Evolutionary conservation across 2,329 filamentous ascomycete species (phyloP).

Genomic region (Arachnomyces sp.): DNA sequence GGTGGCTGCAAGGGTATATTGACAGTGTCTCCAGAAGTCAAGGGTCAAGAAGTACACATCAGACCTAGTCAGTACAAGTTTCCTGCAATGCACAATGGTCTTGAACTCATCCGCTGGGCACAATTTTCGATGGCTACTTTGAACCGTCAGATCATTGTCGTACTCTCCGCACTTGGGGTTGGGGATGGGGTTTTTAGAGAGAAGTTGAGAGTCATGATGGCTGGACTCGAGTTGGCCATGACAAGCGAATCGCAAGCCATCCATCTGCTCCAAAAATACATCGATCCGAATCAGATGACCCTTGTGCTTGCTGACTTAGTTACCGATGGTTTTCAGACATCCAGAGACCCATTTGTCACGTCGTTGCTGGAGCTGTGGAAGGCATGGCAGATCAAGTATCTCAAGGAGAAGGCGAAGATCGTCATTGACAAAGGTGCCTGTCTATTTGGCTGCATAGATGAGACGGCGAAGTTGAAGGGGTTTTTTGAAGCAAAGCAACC

Average conservation of each 20-base stretch:
- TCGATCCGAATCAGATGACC: constrained; percentile 80
- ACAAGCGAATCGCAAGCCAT: constrained; percentile 55
- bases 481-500: constrained; percentile 49
- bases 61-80: constrained; percentile 88
- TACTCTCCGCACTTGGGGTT: constrained; percentile 73
- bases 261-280: constrained; percentile 59
- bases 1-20: constrained; percentile 89
- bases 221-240: constrained; percentile 62
- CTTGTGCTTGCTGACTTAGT: constrained; percentile 68
- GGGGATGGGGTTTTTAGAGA: constrained; percentile 55
- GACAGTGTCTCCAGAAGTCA: constrained; percentile 61
- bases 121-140: constrained; percentile 67
- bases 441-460: constrained; percentile 80
- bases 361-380: constrained; percentile 78
- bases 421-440: constrained; percentile 75
- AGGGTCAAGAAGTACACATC: constrained; percentile 62
- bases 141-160: constrained; percentile 81
- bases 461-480: constrained; percentile 66
- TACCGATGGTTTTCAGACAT: constrained; percentile 65
- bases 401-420: constrained; percentile 90
- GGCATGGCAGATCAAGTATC: constrained; percentile 76
- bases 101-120: constrained; percentile 82
- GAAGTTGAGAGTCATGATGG: constrained; percentile 61
- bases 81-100: constrained; percentile 54
- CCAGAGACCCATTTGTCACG: constrained; percentile 69